Base-by-base conservation (phyloP, 2,329 filamentous ascomycete genomes). In the Zarea fungicola region DNA sequence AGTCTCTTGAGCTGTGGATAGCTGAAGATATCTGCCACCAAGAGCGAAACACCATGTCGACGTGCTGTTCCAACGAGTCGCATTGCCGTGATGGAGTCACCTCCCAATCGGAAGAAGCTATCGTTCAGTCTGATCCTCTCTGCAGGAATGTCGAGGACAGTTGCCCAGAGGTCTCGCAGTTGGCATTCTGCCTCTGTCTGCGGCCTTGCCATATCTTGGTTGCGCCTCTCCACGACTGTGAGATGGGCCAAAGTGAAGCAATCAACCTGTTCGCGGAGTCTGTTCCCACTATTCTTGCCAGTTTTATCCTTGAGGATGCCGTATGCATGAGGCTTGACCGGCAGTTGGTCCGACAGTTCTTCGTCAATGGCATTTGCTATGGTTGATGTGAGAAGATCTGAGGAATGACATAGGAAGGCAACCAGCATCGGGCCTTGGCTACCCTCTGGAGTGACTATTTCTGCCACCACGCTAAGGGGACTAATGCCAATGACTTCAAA, bases 61-160 rank as follows among this genome's bases (percentile, higher is more conserved):
- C 63, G 61, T 28, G 64, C 65, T 5, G 60, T 59, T n/a, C 76
- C 70, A 4, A 66, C 62, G 13, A 72, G 58, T 8, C 65, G 62
- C 60, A 75, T 74, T 2, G 71, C 70, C 3, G 58, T 57, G 23
- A 74, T 72, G 8, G 71, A 74, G 39, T 74, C 71, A 3, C 72
- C 72, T 3, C 72, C 71, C 1, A 72, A 56, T 5, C 56, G 54
- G 14, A 71, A 60, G 43, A 74, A 73, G 39, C 63, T 62, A 29
- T 62, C 58, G 13, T 64, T 59, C 0, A 59, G 44, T 1, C 61
- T 56, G 21, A 68, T 56, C 3, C 63, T 54, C 0, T 58, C 57
- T 0, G 60, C 50, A 0, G 62, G 50, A 4, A 71, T 52, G 42
- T 69, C 65, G 7, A 77, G 62, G 1, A 74, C 62, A 16, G 65